Conservation (phyloP, 371 early-diverging fungal species). For the Mortierella sp. region DNA sequence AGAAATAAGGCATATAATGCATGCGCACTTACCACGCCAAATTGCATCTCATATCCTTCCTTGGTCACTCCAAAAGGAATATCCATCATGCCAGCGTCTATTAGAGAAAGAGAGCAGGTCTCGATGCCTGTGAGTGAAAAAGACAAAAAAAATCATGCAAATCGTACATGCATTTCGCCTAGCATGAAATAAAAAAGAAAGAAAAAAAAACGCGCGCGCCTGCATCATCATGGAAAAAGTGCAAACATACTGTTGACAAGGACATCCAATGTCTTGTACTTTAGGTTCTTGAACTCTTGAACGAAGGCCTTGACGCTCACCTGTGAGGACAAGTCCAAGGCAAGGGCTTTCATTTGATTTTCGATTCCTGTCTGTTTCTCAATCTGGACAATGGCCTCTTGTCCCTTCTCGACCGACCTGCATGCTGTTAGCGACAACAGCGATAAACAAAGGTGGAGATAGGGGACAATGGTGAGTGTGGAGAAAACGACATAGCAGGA, state of each 20-base stretch:
- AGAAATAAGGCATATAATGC: not conserved
- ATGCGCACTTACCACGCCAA: constrained; percentile 50
- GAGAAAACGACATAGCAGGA: not conserved
- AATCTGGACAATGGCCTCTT: constrained; percentile 59
- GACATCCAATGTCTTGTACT: constrained; percentile 59
- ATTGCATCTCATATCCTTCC: constrained; percentile 56
- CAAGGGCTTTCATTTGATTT: constrained; percentile 49
- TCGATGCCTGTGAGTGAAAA: not conserved
- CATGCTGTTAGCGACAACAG: constrained; percentile 32
- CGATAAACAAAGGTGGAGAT: not conserved
- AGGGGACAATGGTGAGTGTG: not conserved
- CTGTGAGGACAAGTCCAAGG: constrained; percentile 67
- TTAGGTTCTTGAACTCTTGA: constrained; percentile 53
- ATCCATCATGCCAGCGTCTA: constrained; percentile 62
- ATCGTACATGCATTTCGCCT: not conserved
- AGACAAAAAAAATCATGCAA: not conserved
- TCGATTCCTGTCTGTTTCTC: constrained; percentile 60
- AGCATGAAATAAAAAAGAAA: not conserved
- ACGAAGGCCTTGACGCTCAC: constrained; percentile 62
- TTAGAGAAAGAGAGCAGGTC: not conserved
- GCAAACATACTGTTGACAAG: constrained; percentile 63
- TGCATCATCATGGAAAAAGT: too few relatives aligned
- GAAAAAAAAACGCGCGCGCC: not conserved
- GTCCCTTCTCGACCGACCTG: constrained; percentile 31
- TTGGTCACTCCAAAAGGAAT: constrained; percentile 47